Evolutionary conservation across 148 eudicot species (phyloP).

Genomic region (Camellia granthamiana): DNA sequence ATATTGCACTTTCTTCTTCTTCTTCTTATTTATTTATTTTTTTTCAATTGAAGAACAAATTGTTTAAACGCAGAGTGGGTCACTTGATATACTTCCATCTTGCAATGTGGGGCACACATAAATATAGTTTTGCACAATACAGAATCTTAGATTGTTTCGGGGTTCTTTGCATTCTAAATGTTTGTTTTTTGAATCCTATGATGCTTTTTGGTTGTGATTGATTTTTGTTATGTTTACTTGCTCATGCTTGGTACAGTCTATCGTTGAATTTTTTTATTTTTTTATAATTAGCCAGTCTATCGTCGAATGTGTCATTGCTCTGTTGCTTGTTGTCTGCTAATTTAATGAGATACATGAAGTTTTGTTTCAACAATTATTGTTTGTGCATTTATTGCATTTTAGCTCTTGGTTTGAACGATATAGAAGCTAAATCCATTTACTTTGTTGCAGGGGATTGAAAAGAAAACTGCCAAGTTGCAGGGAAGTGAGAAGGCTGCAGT

Average conservation of each 20-base stretch:
- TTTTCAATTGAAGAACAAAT: neutral
- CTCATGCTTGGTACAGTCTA: neutral
- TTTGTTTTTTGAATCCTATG: too few species aligned
- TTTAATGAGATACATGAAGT: neutral
- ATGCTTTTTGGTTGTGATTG: too few species aligned
- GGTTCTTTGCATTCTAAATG: neutral
- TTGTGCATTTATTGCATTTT: neutral
- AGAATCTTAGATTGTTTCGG: neutral
- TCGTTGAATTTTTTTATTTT: neutral
- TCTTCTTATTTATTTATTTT: neutral
- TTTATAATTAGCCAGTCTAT: too few species aligned
- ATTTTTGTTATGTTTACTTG: neutral
- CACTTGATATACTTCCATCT: neutral
- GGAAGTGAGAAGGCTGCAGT: constrained; percentile 95
- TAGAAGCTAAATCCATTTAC: neutral
- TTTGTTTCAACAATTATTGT: neutral
- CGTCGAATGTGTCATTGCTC: neutral
- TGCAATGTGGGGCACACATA: neutral
- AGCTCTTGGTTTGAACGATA: constrained; percentile 1
- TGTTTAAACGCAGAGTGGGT: neutral
- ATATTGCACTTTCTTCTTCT: neutral
- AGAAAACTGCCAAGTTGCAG: constrained; percentile 80
- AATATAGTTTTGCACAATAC: neutral
- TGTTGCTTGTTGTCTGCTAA: neutral
- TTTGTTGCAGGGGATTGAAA: constrained; percentile 77